These are phyloP conservation scores for Lipomyces spencermartinsiae DNA, from an alignment of 805 yeast species.

Conservation along the genomic window DNA sequence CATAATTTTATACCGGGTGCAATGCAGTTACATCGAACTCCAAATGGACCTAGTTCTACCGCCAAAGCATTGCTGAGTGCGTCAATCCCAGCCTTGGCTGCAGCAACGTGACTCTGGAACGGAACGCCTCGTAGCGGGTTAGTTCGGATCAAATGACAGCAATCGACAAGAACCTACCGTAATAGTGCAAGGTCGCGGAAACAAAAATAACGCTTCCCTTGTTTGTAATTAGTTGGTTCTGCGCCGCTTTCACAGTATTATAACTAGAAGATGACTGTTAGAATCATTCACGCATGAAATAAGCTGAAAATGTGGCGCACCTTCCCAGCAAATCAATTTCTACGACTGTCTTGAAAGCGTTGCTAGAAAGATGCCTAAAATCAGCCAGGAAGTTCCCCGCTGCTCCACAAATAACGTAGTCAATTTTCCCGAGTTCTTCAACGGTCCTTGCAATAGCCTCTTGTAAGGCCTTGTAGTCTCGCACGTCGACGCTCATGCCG, in stretches of 20 bases:
- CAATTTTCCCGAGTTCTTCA: constrained; percentile 73
- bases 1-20: constrained; percentile 72
- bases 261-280: constrained; percentile 36
- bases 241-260: constrained; percentile 86
- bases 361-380: constrained; percentile 75
- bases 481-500: constrained; percentile 79
- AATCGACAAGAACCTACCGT: constrained; percentile 53
- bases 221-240: constrained; percentile 64
- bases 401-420: constrained; percentile 91
- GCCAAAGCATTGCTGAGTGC: constrained; percentile 84
- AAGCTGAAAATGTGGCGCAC: constrained; percentile 42
- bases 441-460: constrained; percentile 73
- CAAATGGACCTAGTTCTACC: constrained; percentile 89
- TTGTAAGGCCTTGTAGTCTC: constrained; percentile 65
- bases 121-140: constrained; percentile 55
- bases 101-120: constrained; percentile 87
- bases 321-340: constrained; percentile 89
- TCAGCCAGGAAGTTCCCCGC: constrained; percentile 92
- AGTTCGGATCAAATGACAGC: background rate
- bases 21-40: constrained; percentile 79
- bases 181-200: constrained; percentile 87
- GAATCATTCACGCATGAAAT: background rate
- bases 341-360: constrained; percentile 87
- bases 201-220: constrained; percentile 76
- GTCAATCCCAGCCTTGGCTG: constrained; percentile 96